Percentiles rank a stretch among this genome's conserved stretches.
Evolutionary conservation across 495 filamentous ascomycete genomes (phyloP).

Genomic region (Hypoxylon lenormandii): DNA sequence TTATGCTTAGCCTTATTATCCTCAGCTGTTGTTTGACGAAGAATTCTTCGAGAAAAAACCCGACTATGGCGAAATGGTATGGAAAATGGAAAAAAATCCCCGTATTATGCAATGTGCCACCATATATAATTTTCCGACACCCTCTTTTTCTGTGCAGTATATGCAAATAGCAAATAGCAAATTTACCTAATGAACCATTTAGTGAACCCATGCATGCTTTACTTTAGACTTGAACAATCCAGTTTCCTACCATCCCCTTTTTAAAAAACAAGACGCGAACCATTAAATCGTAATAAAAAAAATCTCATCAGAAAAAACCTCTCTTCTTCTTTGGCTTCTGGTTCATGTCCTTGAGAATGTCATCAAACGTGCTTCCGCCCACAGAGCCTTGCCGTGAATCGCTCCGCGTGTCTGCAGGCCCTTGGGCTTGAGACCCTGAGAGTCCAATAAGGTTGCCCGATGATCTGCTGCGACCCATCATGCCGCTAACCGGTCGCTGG

Average conservation of each 20-base stretch:
- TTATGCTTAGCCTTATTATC: conserved; percentile 7
- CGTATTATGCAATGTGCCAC: conserved; percentile 31
- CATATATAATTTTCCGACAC: conserved; percentile 27
- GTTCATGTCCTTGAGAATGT: conserved; percentile 69
- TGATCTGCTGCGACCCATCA: conserved; percentile 47
- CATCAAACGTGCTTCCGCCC: conserved; percentile 71
- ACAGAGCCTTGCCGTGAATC: conserved; percentile 56
- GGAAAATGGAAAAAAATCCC: background rate
- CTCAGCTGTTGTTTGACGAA: background rate
- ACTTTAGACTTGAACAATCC: conserved; percentile 7
- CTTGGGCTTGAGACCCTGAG: conserved; percentile 27
- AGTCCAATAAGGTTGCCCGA: conserved; percentile 47
- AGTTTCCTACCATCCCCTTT: conserved; percentile 8
- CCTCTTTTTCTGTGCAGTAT: conserved; percentile 15
- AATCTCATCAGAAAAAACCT: conserved; percentile 51
- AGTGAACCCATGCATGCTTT: conserved; percentile 34
- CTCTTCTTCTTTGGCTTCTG: conserved; percentile 60
- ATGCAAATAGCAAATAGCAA: conserved; percentile 28
- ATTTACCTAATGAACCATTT: conserved; percentile 11
- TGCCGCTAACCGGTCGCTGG: conserved; percentile 45
- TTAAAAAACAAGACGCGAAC: conserved; percentile 20
- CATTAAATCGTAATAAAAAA: conserved; percentile 23
- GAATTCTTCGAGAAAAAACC: conserved; percentile 10
- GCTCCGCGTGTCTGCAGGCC: conserved; percentile 33
- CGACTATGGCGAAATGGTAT: conserved; percentile 1